Evolutionary conservation across 768 basidiomycete genomes (phyloP), one percentile per base, ranked within the genome.

Genomic region (Phanerochaete carnosa): DNA sequence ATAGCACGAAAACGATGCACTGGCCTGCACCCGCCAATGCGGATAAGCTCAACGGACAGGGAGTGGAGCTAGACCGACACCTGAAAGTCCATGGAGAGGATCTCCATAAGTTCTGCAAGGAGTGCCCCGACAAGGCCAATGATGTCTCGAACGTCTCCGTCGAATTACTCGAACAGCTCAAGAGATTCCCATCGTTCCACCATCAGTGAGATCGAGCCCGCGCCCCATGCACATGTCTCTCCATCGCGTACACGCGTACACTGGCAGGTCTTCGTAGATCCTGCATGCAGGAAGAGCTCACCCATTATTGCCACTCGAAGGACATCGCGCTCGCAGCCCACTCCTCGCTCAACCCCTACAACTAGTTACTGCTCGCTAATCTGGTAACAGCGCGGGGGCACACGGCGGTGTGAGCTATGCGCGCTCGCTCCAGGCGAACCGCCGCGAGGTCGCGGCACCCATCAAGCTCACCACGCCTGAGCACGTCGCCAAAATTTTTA

Each of bases 61-160:
- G n/a, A n/a, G n/a, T n/a, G n/a, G n/a, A n/a, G n/a, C n/a, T n/a
- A n/a, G n/a, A n/a, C n/a, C n/a, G n/a, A n/a, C n/a, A n/a, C n/a
- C n/a, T n/a, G n/a, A n/a, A n/a, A n/a, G n/a, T n/a, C n/a, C n/a
- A n/a, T n/a, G n/a, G n/a, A n/a, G n/a, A n/a, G n/a, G n/a, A n/a
- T n/a, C n/a, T n/a, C n/a, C n/a, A n/a, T n/a, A 81, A 79, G 62
- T 69, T 93, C 15, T 80, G 83, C 76, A 80, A 82, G 68, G 79
- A 74, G 19, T 66, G 87, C 69, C 84, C 85, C 22, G 82, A 88
- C 37, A 92, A 92, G 72, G 76, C 90, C 68, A 87, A 81, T 66
- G 93, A 92, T 62, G 85, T 90, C 49, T 86, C 86, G 57, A 94
- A 93, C 79, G 85, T 88, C 70, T 87, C 84, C 8, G 77, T 87